Evolutionary conservation across 352 stramenopile genomes (phyloP).

Genomic region (Phytophthora sansomeana): DNA sequence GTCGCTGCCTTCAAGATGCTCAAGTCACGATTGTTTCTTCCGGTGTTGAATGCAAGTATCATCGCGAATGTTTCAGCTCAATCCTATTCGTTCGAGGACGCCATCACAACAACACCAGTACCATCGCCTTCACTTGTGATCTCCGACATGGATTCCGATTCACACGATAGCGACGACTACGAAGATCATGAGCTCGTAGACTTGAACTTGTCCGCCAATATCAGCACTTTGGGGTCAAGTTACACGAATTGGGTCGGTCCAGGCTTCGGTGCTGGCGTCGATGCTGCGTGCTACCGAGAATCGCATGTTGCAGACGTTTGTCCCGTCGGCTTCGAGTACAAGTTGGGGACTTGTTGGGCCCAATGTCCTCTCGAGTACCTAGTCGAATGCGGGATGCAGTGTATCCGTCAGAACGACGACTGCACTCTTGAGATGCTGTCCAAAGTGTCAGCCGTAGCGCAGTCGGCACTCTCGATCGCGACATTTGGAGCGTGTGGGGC

Average conservation of each 20-base stretch:
- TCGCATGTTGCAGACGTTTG: conserved; percentile 39
- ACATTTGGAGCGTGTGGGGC: conserved; percentile 58
- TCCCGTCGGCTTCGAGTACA: conserved; percentile 50
- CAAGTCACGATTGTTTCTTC: conserved; percentile 1
- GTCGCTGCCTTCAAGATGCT: neutral
- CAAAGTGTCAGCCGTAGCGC: conserved; percentile 53
- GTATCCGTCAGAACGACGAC: conserved; percentile 47
- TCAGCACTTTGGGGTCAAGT: conserved; percentile 23
- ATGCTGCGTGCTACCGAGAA: conserved; percentile 59
- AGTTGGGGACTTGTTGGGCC: conserved; percentile 63
- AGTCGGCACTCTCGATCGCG: conserved; percentile 48
- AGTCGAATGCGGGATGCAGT: conserved; percentile 60
- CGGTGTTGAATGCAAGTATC: neutral
- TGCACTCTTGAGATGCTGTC: conserved; percentile 53
- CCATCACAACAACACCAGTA: neutral
- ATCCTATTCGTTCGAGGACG: conserved; percentile 3
- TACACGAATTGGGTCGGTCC: conserved; percentile 25
- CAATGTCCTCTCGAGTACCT: conserved; percentile 73
- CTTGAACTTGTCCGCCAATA: conserved; percentile 6
- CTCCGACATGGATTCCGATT: neutral
- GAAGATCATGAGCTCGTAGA: conserved; percentile 10
- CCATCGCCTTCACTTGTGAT: conserved; percentile 2
- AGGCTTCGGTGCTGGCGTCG: conserved; percentile 16
- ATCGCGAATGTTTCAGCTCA: neutral
- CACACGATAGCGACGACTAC: conserved; percentile 9